Evolutionary conservation across 1,139 yeast species (phyloP), one percentile per base, ranked within the genome.

Genomic region (Petasospora rhodanensis): DNA sequence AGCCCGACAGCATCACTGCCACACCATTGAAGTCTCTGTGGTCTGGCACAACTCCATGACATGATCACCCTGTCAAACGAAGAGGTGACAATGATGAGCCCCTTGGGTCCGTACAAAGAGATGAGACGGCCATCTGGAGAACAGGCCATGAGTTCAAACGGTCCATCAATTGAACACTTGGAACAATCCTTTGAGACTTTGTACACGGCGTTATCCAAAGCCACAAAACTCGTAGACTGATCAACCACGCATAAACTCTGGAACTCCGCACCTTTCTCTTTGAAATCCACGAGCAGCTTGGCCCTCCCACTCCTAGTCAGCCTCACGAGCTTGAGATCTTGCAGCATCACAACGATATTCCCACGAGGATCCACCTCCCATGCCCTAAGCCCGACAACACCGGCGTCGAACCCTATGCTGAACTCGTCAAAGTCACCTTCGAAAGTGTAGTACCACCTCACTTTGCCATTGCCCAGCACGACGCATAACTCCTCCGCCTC

Each of bases 1-100:
- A 76, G 45, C 28, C 77, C 78, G 1, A 87, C 76, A 0, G 93
- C 86, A 60, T 86, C 95, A 46, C 80, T 78, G 0, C 91, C 86
- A 56, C 95, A 84, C 96, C 96, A 89, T 40, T 68, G 26, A 33
- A 42, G 34, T 3, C 26, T 18, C 10, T 24, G 15, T 2, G 41
- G 40, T 12, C 20, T 26, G 5, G 35, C 13, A 21, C 38, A 34
- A 9, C 24, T 22, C 34, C 35, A 36, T 7, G 40, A 29, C 14
- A 80, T 58, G n/a, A 80, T 56, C 4, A 69, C 64, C 28, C 67
- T 68, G 35, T 68, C 64, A 42, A 79, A 75, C 32, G 66, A 62
- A 9, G 66, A 56, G 17, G 76, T 74, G 19, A 73, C 65, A 11
- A 84, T 79, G 42, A 66, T 72, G 1, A 83, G 20, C 1, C 41